Evolutionary conservation across 176 grass and related monocot genomes (phyloP).

Genomic region (Cenchrus purpureus): DNA sequence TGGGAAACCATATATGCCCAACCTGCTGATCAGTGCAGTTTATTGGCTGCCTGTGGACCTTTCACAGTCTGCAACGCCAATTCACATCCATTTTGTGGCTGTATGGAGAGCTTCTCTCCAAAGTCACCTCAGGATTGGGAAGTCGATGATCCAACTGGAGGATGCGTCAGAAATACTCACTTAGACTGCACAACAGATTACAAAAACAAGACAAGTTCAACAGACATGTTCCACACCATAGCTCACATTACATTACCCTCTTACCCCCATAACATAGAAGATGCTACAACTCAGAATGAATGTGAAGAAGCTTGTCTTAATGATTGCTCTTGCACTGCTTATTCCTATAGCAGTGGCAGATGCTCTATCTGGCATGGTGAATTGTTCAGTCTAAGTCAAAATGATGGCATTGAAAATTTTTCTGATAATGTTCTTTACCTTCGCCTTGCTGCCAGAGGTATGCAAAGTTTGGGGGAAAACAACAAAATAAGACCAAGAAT

Average conservation of each 20-base stretch:
- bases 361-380: conserved; percentile 53
- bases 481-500: conserved; percentile 7
- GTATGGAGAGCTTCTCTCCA: conserved; percentile 12
- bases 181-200: conserved; percentile 20
- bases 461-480: neutral
- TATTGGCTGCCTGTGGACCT: neutral
- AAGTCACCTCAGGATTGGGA: conserved; percentile 26
- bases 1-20: conserved; percentile 35
- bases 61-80: neutral
- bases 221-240: conserved; percentile 45
- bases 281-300: neutral
- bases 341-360: conserved; percentile 26
- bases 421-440: conserved; percentile 25
- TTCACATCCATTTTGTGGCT: neutral
- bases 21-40: conserved; percentile 20
- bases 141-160: conserved; percentile 32
- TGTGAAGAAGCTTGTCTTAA: neutral
- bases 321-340: conserved; percentile 5
- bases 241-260: conserved; percentile 22
- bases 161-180: neutral
- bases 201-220: neutral
- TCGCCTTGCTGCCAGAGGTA: conserved; percentile 46
- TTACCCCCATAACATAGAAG: neutral
- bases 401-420: neutral
- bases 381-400: conserved; percentile 19